These are phyloP conservation scores for Inosperma sp. DNA, from an alignment of 768 basidiomycete species.

Conservation along the genomic window DNA sequence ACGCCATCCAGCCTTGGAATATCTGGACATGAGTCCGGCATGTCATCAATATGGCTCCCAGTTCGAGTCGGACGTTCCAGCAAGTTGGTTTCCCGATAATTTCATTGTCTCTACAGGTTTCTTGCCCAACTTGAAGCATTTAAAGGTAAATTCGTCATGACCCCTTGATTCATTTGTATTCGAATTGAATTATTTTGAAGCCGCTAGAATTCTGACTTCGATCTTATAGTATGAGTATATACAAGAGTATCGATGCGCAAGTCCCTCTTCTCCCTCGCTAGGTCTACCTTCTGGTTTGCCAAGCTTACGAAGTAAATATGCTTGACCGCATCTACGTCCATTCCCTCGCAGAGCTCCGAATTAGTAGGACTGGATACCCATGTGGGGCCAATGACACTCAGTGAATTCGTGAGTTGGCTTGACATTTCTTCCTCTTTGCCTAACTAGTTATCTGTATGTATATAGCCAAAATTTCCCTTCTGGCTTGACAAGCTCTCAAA, in stretches of 20 bases:
- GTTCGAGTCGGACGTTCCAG: no score
- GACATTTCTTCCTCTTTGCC: not conserved
- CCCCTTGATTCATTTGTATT: not conserved
- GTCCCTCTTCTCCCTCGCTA: conserved; percentile 18
- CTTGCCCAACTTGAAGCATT: conserved; percentile 7
- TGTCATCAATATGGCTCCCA: no score
- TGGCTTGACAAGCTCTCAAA: not conserved
- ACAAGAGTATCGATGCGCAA: conserved; percentile 12
- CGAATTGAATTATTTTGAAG: conserved; percentile 9
- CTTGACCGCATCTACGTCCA: conserved; percentile 13
- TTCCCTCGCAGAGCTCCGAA: conserved; percentile 14
- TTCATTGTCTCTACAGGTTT: no score
- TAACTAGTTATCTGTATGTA: not conserved
- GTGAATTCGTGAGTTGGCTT: no score
- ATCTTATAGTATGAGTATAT: conserved; percentile 11
- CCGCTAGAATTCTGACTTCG: conserved; percentile 5
- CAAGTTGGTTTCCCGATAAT: no score
- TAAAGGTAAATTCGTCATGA: conserved; percentile 7
- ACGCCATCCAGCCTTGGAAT: no score
- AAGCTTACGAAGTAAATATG: conserved; percentile 4
- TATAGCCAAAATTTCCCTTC: not conserved
- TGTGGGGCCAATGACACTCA: not conserved
- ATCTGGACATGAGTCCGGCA: no score
- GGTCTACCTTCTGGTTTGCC: conserved; percentile 16
- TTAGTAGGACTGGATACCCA: not conserved